Conservation (phyloP, 2,329 filamentous ascomycete genomes). For the Penicillium sclerotiorum region DNA sequence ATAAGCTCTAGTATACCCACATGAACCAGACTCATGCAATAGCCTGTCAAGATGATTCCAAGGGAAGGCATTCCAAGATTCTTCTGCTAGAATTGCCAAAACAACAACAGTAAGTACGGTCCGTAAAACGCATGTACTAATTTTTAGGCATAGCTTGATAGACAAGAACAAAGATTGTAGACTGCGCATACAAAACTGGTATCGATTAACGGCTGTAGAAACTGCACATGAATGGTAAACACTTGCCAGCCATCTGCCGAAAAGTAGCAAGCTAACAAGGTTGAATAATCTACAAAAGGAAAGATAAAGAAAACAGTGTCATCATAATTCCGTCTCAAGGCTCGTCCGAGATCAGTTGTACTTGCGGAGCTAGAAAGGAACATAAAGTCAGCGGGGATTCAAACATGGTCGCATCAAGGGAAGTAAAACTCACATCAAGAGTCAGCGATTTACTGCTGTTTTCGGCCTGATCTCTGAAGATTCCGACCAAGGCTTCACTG, state of each 20-base stretch:
- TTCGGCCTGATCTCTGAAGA: conserved; percentile 91
- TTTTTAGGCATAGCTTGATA: too few species aligned
- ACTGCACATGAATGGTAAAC: conserved; percentile 2
- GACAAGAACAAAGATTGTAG: neutral
- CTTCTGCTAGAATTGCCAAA: too few species aligned
- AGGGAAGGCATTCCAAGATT: too few species aligned
- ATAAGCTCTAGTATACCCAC: too few species aligned
- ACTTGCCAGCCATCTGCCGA: neutral
- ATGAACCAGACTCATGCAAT: too few species aligned
- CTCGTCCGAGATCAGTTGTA: conserved; percentile 28
- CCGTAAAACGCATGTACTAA: too few species aligned
- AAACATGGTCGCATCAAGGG: neutral
- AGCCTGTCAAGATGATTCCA: too few species aligned
- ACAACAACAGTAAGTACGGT: too few species aligned
- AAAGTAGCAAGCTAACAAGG: neutral
- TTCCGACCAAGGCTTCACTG: conserved; percentile 91
- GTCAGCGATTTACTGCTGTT: conserved; percentile 92
- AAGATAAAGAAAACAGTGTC: conserved; percentile 10
- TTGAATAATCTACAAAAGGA: conserved; percentile 28
- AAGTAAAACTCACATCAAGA: conserved; percentile 75
- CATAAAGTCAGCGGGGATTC: conserved; percentile 11
- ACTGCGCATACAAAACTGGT: conserved; percentile 9
- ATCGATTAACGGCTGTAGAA: conserved; percentile 18
- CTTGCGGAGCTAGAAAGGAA: conserved; percentile 37
- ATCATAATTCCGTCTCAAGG: conserved; percentile 19